phyloP scores from a whole-genome alignment of 2,329 filamentous ascomycete species.

The Diaporthe capsici region DNA sequence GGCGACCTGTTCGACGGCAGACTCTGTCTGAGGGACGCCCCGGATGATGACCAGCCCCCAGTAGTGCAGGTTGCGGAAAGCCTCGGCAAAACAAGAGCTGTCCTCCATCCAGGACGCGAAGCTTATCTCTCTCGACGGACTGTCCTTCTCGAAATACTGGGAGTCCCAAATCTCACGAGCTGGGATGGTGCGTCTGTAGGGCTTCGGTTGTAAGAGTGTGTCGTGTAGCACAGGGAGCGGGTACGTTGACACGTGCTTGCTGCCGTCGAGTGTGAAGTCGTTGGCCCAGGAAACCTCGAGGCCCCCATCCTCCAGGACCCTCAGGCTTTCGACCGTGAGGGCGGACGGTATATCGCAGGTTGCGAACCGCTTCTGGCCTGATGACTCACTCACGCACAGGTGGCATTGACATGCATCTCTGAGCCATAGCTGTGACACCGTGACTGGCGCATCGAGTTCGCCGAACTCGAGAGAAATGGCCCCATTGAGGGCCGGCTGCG shows the following conservation, averaged over 20 bases:
- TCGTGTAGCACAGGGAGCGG: constrained; percentile 45
- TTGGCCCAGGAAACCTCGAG: constrained; percentile 73
- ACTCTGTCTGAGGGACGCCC: constrained; percentile 77
- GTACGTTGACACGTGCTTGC: constrained; percentile 52
- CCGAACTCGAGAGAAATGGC: constrained; percentile 1
- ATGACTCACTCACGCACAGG: constrained; percentile 67
- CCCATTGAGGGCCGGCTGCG: background rate
- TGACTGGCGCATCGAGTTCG: background rate
- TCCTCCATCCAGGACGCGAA: constrained; percentile 80
- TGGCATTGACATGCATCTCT: constrained; percentile 70
- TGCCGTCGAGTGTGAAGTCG: constrained; percentile 55
- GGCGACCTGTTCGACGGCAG: constrained; percentile 77
- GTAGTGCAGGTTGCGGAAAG: constrained; percentile 72
- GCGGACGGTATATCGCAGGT: constrained; percentile 56
- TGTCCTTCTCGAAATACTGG: constrained; percentile 1
- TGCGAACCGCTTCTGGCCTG: constrained; percentile 70
- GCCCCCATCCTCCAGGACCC: constrained; percentile 54
- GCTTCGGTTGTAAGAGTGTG: background rate
- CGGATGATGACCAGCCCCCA: constrained; percentile 84
- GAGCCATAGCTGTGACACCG: constrained; percentile 49
- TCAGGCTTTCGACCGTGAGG: constrained; percentile 51
- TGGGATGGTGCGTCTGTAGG: background rate
- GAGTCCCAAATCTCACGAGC: constrained; percentile 35
- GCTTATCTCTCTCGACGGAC: constrained; percentile 14
- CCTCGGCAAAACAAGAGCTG: constrained; percentile 70